phyloP scores from a whole-genome alignment of 2,329 filamentous ascomycete genomes.

The Exophiala sp. region DNA sequence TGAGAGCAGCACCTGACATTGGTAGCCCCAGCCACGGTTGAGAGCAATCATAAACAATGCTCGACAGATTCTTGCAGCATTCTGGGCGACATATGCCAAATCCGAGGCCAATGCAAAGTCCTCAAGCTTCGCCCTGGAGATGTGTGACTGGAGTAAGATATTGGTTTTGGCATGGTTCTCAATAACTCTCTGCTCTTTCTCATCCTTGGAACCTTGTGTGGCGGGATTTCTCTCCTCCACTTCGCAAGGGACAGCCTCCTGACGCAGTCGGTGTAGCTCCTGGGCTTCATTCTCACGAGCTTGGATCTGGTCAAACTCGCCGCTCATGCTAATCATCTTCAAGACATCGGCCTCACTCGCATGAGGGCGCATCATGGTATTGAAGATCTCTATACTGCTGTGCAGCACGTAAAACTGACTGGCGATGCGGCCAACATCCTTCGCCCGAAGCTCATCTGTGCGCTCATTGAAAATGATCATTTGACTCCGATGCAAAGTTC shows the following conservation, averaged over 20 bases:
- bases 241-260: constrained; percentile 68
- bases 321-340: constrained; percentile 95
- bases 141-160: constrained; percentile 87
- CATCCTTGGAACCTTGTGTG: constrained; percentile 55
- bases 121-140: constrained; percentile 78
- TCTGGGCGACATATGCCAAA: constrained; percentile 89
- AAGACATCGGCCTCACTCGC: constrained; percentile 87
- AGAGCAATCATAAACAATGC: constrained; percentile 96
- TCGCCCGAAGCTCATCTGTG: constrained; percentile 86
- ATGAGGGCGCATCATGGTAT: constrained; percentile 80
- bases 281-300: constrained; percentile 83
- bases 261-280: constrained; percentile 69
- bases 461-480: constrained; percentile 98
- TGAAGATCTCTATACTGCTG: constrained; percentile 92
- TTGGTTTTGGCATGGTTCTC: constrained; percentile 87
- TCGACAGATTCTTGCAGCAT: constrained; percentile 87
- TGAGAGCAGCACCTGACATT: constrained; percentile 84
- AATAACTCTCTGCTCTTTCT: constrained; percentile 63
- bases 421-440: constrained; percentile 92
- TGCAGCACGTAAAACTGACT: constrained; percentile 96
- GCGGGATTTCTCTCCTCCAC: constrained; percentile 62
- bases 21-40: constrained; percentile 90
- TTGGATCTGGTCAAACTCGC: constrained; percentile 96
- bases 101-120: constrained; percentile 93
- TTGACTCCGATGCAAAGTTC: constrained; percentile 81